Evolutionary conservation across 108 stramenopile species (phyloP).

Genomic region (Nitzschia palea): DNA sequence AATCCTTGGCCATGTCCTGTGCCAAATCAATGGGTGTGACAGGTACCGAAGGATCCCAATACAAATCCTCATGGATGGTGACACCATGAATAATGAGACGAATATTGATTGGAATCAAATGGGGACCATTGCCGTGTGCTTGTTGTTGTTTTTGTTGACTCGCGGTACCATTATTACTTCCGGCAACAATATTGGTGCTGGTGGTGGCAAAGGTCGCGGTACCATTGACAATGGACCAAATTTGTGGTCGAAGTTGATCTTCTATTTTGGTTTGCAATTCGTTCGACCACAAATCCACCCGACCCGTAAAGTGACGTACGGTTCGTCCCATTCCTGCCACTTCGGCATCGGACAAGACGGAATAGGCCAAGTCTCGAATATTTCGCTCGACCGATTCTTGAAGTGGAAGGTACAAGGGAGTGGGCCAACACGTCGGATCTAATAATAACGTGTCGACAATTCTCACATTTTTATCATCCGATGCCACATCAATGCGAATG

Average conservation of each 20-base stretch:
- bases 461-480: constrained; percentile 35
- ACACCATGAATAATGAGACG: constrained; percentile 37
- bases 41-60: constrained; percentile 48
- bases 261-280: constrained; percentile 44
- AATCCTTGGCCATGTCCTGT: constrained; percentile 50
- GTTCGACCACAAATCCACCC: constrained; percentile 59
- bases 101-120: constrained; percentile 44
- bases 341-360: constrained; percentile 69
- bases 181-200: background rate
- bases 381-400: constrained; percentile 50
- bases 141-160: background rate
- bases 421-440: constrained; percentile 69
- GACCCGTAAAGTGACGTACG: constrained; percentile 62
- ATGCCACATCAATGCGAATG: constrained; percentile 31
- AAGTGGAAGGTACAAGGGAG: constrained; percentile 40
- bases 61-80: constrained; percentile 56
- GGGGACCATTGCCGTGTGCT: background rate
- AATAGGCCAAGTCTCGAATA: constrained; percentile 53
- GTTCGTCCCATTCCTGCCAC: constrained; percentile 69
- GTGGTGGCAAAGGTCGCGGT: background rate
- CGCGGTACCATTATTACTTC: background rate
- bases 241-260: constrained; percentile 59
- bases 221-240: constrained; percentile 28
- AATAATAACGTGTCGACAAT: constrained; percentile 65
- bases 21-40: constrained; percentile 57